Conservation (phyloP, 306 rosid species). For the Cucumis sativus region Cucumber_9930_V3 NC_026659.2:26652001-26652500, state of each 20-base stretch:
- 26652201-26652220: conserved; percentile 34
- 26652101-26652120: conserved; percentile 47
- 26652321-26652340: conserved; percentile 26
- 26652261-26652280: conserved; percentile 16
- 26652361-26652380: conserved; percentile 53
- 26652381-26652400: conserved; percentile 14
- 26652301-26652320: conserved; percentile 13
- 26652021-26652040: conserved; percentile 58
- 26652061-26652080: conserved; percentile 68
- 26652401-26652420: neutral
- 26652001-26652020: conserved; percentile 74
- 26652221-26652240: conserved; percentile 46
- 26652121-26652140: conserved; percentile 32
- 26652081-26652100: conserved; percentile 64
- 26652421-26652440: neutral
- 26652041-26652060: conserved; percentile 65
- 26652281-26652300: conserved; percentile 23
- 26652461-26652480: neutral
- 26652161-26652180: conserved; percentile 32
- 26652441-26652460: neutral
- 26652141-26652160: conserved; percentile 19
- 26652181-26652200: conserved; percentile 23
- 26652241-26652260: conserved; percentile 39
- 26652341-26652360: conserved; percentile 25
- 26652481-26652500: neutral